Percentiles rank a stretch among this genome's conserved stretches.
phyloP scores from a whole-genome alignment of 2,329 filamentous ascomycete genomes.

The Trichophyton schoenleinii region DNA sequence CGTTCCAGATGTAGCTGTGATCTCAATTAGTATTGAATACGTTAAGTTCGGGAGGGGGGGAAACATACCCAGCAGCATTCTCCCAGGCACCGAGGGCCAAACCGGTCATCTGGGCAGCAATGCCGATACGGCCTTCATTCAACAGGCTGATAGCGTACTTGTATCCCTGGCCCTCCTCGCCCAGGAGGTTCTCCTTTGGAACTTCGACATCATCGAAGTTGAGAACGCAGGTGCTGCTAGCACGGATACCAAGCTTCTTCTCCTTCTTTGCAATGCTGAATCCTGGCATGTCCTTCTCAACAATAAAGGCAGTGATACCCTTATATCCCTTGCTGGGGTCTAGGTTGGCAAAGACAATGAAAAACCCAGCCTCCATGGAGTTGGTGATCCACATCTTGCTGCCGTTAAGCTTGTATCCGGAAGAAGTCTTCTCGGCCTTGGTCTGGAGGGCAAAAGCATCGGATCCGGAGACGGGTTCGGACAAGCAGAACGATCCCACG shows the following conservation, averaged over 20 bases:
- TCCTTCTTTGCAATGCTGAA: slow-evolving; percentile 98
- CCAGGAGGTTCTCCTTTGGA: slow-evolving; percentile 75
- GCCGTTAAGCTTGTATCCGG: slow-evolving; percentile 77
- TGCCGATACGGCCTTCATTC: slow-evolving; percentile 95
- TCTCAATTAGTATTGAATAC: background rate
- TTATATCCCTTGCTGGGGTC: slow-evolving; percentile 88
- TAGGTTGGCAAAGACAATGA: slow-evolving; percentile 96
- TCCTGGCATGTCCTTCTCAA: slow-evolving; percentile 78
- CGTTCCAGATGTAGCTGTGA: slow-evolving; percentile 81
- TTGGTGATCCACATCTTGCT: slow-evolving; percentile 99
- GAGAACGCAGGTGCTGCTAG: slow-evolving; percentile 90
- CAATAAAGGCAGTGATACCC: slow-evolving; percentile 89
- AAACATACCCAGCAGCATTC: slow-evolving; percentile 63
- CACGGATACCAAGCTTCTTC: slow-evolving; percentile 96
- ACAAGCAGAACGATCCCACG: slow-evolving; percentile 82
- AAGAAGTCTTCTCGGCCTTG: slow-evolving; percentile 68
- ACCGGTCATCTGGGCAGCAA: slow-evolving; percentile 92
- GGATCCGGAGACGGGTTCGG: slow-evolving; percentile 82
- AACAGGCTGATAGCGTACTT: slow-evolving; percentile 91
- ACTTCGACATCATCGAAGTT: slow-evolving; percentile 95
- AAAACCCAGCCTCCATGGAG: slow-evolving; percentile 82
- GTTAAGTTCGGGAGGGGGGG: background rate
- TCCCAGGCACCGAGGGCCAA: slow-evolving; percentile 89
- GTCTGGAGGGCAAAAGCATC: slow-evolving; percentile 94
- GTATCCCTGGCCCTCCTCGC: slow-evolving; percentile 83